Evolutionary conservation across 2,329 filamentous ascomycete species (phyloP).

Genomic region (Reticulascus tulasneorum): DNA sequence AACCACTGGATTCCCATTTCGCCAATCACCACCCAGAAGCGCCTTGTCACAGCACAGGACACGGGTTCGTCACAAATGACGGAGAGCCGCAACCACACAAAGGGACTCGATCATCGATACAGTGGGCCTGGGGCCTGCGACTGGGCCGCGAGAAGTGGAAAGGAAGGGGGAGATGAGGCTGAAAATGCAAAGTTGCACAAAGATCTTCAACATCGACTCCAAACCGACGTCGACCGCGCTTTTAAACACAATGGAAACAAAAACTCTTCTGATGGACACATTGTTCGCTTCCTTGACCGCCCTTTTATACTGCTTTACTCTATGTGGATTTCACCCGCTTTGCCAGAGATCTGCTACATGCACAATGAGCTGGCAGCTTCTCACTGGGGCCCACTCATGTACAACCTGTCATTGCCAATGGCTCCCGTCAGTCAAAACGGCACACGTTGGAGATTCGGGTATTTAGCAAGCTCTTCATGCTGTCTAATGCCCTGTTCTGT

Average conservation of each 20-base stretch:
- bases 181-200: background rate
- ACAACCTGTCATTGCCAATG: slow-evolving; percentile 14
- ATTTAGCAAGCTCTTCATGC: background rate
- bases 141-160: no score
- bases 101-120: slow-evolving; percentile 5
- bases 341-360: slow-evolving; percentile 13
- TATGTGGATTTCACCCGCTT: slow-evolving; percentile 9
- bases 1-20: slow-evolving; percentile 10
- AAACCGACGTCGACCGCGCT: background rate
- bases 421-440: slow-evolving; percentile 1
- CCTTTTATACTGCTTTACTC: slow-evolving; percentile 10
- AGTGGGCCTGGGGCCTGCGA: no score
- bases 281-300: slow-evolving; percentile 7
- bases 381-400: slow-evolving; percentile 15
- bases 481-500: no score
- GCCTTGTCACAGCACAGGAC: slow-evolving; percentile 12
- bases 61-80: slow-evolving; percentile 16
- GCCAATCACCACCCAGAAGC: slow-evolving; percentile 13
- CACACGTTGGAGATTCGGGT: slow-evolving; percentile 1
- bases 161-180: slow-evolving; percentile 8
- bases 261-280: background rate
- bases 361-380: slow-evolving; percentile 17
- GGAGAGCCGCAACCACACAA: slow-evolving; percentile 10
- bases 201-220: background rate
- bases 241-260: no score